Percentiles rank a stretch among this genome's conserved stretches.
These are phyloP conservation scores for Mytilinidion resinicola DNA, from an alignment of 495 filamentous ascomycete genomes.

Conservation along the genomic window DNA sequence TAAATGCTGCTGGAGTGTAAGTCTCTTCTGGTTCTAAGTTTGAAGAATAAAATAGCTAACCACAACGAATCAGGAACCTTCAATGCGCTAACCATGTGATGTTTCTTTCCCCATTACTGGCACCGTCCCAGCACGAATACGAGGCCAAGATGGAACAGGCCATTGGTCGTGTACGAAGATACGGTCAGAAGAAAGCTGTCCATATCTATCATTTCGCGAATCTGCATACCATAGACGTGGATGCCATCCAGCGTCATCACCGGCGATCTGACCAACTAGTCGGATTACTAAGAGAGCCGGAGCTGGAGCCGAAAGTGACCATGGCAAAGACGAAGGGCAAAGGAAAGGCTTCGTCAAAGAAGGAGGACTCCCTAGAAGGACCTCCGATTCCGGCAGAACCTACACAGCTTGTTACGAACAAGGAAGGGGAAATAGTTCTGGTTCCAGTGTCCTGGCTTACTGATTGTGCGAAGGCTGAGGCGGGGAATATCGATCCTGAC, in stretches of 20 bases:
- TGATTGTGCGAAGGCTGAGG: background rate
- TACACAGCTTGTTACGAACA: conserved; percentile 20
- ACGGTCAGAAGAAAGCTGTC: conserved; percentile 61
- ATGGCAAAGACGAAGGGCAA: background rate
- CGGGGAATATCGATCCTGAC: conserved; percentile 5
- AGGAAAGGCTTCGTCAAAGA: background rate
- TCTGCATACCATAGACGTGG: conserved; percentile 61
- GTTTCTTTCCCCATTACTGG: conserved; percentile 59
- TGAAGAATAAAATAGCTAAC: background rate
- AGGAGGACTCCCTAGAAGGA: background rate
- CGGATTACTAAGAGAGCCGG: background rate
- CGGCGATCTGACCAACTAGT: conserved; percentile 8
- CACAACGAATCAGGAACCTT: conserved; percentile 51
- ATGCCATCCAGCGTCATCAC: conserved; percentile 49
- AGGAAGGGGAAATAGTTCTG: conserved; percentile 20
- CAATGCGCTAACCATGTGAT: conserved; percentile 71
- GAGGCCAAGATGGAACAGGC: conserved; percentile 61
- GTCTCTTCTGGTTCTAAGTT: conserved; percentile 26
- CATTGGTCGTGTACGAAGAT: conserved; percentile 60
- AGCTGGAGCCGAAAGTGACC: background rate
- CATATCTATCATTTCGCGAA: conserved; percentile 64
- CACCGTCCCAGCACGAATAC: conserved; percentile 51
- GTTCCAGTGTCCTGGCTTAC: conserved; percentile 26
- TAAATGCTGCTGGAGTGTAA: conserved; percentile 65
- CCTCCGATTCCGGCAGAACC: conserved; percentile 8